These are phyloP conservation scores for Jamesozyma gamospora DNA, from an alignment of 805 yeast species.

Conservation along the genomic window DNA sequence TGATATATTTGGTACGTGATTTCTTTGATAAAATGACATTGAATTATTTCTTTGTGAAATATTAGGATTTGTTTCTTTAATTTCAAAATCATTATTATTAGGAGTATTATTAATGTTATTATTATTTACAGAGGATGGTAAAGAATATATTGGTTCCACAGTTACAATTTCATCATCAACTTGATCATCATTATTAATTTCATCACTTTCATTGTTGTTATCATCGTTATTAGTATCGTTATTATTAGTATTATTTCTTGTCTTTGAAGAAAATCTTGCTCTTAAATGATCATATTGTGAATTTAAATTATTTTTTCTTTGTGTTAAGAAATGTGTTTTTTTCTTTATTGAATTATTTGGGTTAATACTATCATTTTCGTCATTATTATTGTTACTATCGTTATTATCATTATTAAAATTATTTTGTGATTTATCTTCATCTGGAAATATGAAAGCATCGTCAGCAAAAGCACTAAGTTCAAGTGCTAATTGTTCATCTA, in stretches of 20 bases:
- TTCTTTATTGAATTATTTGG: conserved; percentile 2
- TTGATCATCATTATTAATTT: neutral
- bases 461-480: conserved; percentile 79
- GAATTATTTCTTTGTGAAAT: neutral
- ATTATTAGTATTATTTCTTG: neutral
- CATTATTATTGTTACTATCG: conserved; percentile 4
- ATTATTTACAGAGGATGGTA: neutral
- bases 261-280: conserved; percentile 19
- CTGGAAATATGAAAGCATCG: conserved; percentile 70
- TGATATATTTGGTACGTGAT: conserved; percentile 4
- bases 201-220: neutral
- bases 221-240: neutral
- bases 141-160: neutral
- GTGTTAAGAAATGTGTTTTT: conserved; percentile 19
- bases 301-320: conserved; percentile 22
- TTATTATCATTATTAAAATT: conserved; percentile 9
- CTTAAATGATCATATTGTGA: conserved; percentile 27
- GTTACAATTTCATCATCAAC: neutral
- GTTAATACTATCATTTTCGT: conserved; percentile 2
- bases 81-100: too few species aligned
- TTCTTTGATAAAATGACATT: conserved; percentile 3
- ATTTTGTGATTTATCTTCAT: conserved; percentile 42
- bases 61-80: neutral
- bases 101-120: neutral
- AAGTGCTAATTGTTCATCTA: conserved; percentile 45